phyloP scores from a whole-genome alignment of 2,329 filamentous ascomycete genomes.

The Fusarium veterinarium region DNA sequence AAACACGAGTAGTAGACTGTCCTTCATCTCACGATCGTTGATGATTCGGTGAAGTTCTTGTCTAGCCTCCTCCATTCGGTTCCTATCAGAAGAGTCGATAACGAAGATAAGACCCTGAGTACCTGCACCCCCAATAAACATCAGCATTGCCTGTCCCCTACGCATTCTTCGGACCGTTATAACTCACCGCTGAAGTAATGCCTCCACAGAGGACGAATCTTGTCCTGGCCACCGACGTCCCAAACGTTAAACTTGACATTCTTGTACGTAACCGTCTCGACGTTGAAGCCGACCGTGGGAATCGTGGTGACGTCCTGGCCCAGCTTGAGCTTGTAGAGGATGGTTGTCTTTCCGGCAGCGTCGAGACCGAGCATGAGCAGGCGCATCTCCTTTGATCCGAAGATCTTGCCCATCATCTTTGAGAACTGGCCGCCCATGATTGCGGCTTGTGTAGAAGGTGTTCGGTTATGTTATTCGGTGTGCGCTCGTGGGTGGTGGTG shows the following conservation, averaged over 20 bases:
- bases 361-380: constrained; percentile 98
- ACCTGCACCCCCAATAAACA: constrained; percentile 62
- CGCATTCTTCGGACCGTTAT: background rate
- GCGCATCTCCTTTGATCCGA: constrained; percentile 99
- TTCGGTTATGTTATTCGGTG: background rate
- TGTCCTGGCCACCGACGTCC: constrained; percentile 99
- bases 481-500: background rate
- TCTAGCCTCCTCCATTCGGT: constrained; percentile 90
- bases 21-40: constrained; percentile 97
- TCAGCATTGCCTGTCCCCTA: background rate
- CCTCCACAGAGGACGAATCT: constrained; percentile 96
- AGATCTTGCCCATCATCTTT: constrained; percentile 98
- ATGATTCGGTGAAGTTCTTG: constrained; percentile 97
- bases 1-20: constrained; percentile 92
- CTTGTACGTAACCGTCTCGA: constrained; percentile 98
- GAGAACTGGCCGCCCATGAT: constrained; percentile 94
- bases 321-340: constrained; percentile 98
- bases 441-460: constrained; percentile 19
- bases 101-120: constrained; percentile 99
- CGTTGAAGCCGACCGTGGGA: constrained; percentile 98
- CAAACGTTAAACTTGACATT: constrained; percentile 99
- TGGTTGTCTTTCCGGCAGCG: constrained; percentile 98
- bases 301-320: constrained; percentile 98
- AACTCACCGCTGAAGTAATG: constrained; percentile 89
- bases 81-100: constrained; percentile 92